Base-by-base conservation (phyloP, 257 asterid genomes). In the Forsythia suspensa region DNA sequence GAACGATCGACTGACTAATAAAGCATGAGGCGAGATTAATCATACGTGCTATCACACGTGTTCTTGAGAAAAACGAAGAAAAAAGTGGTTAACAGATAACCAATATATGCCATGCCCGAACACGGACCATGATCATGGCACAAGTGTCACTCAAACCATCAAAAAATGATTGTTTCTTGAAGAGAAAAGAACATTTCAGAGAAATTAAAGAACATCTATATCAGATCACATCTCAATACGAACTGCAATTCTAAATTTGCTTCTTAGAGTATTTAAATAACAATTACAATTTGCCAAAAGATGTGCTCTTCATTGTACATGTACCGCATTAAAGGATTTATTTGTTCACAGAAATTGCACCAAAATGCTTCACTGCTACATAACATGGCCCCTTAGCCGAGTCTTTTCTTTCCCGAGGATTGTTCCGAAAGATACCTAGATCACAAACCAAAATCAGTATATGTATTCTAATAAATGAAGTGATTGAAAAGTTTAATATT, bases 391-490 rank as follows among this genome's bases (percentile, higher is more conserved):
- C 11, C 82, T 76, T 70, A 83, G 74, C 43, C 77, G 24, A 20
- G 77, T 73, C 68, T 81, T 48, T 84, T 81, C 78, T 80, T 83
- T 8, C 79, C 88, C 73, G 55, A 71, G 51, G 89, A 84, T 78
- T 88, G 91, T 86, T 86, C 92, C 6, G 91, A 72, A 44, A 88
- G 80, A 68, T 89, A 91, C 86, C 94, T 91, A 70, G 39, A 74
- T 82, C 68, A 52, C 78, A 76, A 44, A 34, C 71, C 71, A 75
- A 72, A 65, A 37, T 6, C 59, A 68, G 36, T 48, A 59, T 61
- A 39, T 2, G 66, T 79, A 69, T 40, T 52, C 61, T 9, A 52
- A 6, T 12, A 24, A 48, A n/a, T 71, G 20, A 42, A 59, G 52
- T 20, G 16, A 13, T 63, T 46, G 39, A 72, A 80, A 76, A 63